Evolutionary conservation across 78 protist species (phyloP).

Genomic region (Guillardia theta): DNA sequence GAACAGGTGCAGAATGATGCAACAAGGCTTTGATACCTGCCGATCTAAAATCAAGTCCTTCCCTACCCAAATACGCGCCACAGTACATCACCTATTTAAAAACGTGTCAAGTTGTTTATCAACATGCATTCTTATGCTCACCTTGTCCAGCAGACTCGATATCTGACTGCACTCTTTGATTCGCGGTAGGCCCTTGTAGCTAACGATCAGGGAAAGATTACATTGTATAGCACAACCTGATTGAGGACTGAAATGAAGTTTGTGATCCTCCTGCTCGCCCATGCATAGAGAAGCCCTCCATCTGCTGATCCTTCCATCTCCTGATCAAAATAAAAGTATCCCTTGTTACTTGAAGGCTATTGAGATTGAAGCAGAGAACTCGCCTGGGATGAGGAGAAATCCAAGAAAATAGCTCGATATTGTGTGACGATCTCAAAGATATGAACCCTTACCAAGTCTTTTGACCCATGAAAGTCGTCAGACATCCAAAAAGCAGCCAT

Average conservation of each 20-base stretch:
- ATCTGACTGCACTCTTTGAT: conserved; percentile 19
- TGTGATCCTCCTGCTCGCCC: conserved; percentile 37
- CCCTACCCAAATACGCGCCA: conserved; percentile 50
- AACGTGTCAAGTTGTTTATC: no score
- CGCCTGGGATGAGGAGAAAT: no score
- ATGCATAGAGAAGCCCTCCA: conserved; percentile 39
- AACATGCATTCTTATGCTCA: no score
- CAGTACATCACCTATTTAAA: conserved; percentile 66
- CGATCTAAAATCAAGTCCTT: conserved; percentile 60
- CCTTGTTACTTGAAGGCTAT: no score
- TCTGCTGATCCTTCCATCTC: not conserved
- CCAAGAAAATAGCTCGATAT: conserved; percentile 38
- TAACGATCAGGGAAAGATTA: no score
- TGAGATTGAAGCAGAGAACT: no score
- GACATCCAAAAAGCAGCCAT: not conserved
- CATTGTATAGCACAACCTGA: no score
- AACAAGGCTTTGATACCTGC: no score
- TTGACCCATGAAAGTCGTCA: not conserved
- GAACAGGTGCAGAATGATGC: no score
- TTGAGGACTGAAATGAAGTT: not conserved
- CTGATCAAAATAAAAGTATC: no score
- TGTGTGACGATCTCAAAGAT: conserved; percentile 63
- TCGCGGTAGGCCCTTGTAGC: not conserved
- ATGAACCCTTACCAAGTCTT: conserved; percentile 46
- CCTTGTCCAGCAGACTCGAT: conserved; percentile 49